These are phyloP conservation scores for Termitomyces sp. DNA, from an alignment of 768 basidiomycete genomes.

Conservation along the genomic window DNA sequence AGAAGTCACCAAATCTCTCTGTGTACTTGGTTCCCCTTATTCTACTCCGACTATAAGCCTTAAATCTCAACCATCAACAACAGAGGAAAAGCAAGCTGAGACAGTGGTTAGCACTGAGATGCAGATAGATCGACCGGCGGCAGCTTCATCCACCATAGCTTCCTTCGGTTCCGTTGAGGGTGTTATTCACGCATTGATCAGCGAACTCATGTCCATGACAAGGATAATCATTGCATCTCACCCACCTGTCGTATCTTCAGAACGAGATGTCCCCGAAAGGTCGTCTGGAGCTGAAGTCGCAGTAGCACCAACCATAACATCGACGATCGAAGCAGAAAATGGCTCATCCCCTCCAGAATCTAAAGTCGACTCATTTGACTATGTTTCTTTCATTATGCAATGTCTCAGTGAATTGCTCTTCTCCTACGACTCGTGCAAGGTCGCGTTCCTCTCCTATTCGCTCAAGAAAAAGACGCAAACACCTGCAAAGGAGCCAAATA, in stretches of 20 bases:
- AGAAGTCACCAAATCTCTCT: constrained; percentile 64
- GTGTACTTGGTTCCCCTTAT: constrained; percentile 67
- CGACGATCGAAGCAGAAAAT: neutral
- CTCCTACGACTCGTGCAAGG: constrained; percentile 90
- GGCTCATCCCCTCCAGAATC: constrained; percentile 5
- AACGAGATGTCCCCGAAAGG: neutral
- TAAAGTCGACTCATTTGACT: constrained; percentile 36
- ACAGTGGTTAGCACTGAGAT: constrained; percentile 40
- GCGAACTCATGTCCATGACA: constrained; percentile 62
- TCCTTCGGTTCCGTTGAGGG: constrained; percentile 49
- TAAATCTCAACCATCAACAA: constrained; percentile 32
- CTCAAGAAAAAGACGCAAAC: constrained; percentile 61
- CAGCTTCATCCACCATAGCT: constrained; percentile 14
- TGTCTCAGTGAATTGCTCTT: constrained; percentile 89
- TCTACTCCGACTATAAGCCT: constrained; percentile 58
- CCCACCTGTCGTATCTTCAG: constrained; percentile 9
- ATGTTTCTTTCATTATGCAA: constrained; percentile 85
- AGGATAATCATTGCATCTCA: constrained; percentile 39
- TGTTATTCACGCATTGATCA: constrained; percentile 66
- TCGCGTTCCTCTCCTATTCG: constrained; percentile 78
- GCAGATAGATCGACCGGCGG: constrained; percentile 48
- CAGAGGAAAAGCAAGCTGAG: constrained; percentile 21
- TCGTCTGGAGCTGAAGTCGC: neutral
- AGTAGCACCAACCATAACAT: neutral
- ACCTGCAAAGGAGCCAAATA: constrained; percentile 62